These are phyloP conservation scores for Apiotrichum porosum DNA, from an alignment of 1,284 basidiomycete species.

Conservation along the genomic window DNA sequence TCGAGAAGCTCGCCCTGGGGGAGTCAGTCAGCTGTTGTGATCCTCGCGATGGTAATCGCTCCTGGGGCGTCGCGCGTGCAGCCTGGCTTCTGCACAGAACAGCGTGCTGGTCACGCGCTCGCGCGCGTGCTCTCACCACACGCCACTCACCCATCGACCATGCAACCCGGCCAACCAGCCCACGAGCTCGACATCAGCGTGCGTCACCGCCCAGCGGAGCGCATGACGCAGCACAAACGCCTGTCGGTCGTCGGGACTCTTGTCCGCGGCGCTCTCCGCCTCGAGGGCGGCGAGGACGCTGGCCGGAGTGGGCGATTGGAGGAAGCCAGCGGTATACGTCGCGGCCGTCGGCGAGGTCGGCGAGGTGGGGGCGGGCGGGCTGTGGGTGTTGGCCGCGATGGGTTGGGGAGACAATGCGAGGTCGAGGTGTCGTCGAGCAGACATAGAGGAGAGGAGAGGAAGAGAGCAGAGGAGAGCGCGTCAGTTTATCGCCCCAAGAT, in stretches of 20 bases:
- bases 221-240: constrained; percentile 36
- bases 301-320: constrained; percentile 1
- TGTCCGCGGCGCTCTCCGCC: not conserved
- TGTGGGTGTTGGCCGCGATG: no score
- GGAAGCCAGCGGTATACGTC: not conserved
- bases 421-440: no score
- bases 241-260: not conserved
- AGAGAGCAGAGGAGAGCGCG: no score
- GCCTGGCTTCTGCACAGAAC: not conserved
- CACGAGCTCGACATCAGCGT: constrained; percentile 37
- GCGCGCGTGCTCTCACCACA: not conserved
- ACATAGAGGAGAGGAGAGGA: no score
- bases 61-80: not conserved
- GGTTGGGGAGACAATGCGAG: no score
- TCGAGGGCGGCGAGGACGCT: not conserved
- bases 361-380: not conserved
- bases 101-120: not conserved
- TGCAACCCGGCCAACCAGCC: constrained; percentile 31
- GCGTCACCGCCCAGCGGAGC: constrained; percentile 32
- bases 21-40: constrained; percentile 1
- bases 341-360: not conserved
- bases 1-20: constrained; percentile 35
- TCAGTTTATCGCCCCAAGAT: no score
- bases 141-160: constrained; percentile 30
- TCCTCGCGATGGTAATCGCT: no score